These are phyloP conservation scores for Trypanosoma platydactyli DNA, from an alignment of 208 protist genomes.

Conservation along the genomic window DNA sequence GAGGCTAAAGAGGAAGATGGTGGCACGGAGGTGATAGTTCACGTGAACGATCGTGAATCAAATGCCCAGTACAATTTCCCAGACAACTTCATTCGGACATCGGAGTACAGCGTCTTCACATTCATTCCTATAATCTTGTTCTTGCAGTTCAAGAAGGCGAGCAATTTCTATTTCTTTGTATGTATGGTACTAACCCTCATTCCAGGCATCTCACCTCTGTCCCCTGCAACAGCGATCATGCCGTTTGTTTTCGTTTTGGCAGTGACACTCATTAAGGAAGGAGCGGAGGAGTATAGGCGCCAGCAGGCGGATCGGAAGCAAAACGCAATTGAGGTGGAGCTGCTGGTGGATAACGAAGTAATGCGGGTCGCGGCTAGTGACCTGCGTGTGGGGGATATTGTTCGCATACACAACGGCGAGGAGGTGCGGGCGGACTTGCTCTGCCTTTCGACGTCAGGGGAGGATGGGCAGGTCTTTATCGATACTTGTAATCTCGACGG, in stretches of 20 bases:
- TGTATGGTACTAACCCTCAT: conserved; percentile 92
- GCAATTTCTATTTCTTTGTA: conserved; percentile 96
- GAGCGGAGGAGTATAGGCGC: conserved; percentile 85
- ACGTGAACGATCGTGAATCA: conserved; percentile 72
- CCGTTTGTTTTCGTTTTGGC: conserved; percentile 91
- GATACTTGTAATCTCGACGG: conserved; percentile 93
- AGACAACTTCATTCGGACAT: conserved; percentile 91
- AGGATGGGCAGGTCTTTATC: conserved; percentile 86
- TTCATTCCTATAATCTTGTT: conserved; percentile 94
- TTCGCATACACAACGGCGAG: conserved; percentile 74
- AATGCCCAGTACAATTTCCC: conserved; percentile 72
- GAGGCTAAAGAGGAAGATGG: conserved; percentile 18
- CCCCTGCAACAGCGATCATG: conserved; percentile 84
- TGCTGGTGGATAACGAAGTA: conserved; percentile 54
- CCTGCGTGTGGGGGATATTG: conserved; percentile 79
- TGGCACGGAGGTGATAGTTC: conserved; percentile 47
- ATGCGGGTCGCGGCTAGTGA: conserved; percentile 53
- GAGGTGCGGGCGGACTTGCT: conserved; percentile 90
- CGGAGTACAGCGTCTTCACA: conserved; percentile 90
- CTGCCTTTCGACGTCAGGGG: conserved; percentile 65
- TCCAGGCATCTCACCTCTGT: conserved; percentile 88
- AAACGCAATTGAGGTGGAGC: conserved; percentile 66
- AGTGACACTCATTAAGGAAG: conserved; percentile 91
- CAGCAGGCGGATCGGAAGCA: conserved; percentile 76
- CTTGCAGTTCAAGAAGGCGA: conserved; percentile 91